Percentiles rank a stretch among this genome's conserved stretches.
Evolutionary conservation across 106 monocot genomes (phyloP).

Genomic region (Phalaenopsis equestris): DNA sequence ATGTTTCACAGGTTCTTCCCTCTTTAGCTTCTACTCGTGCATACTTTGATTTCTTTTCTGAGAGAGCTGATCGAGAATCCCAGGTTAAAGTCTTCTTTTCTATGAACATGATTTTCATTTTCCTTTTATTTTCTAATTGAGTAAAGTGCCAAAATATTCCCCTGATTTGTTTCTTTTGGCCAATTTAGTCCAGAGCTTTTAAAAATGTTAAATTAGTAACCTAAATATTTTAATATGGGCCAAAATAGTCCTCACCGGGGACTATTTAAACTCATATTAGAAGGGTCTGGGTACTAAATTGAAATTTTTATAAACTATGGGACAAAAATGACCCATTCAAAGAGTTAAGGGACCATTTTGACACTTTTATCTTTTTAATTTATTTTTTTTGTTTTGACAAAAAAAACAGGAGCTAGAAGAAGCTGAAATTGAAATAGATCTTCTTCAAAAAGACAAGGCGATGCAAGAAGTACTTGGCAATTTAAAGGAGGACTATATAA

Average conservation of each 20-base stretch:
- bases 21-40: constrained; percentile 62
- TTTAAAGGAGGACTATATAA: constrained; percentile 20
- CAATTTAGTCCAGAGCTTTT: no score
- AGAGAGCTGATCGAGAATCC: constrained; percentile 50
- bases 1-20: constrained; percentile 50
- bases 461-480: constrained; percentile 29
- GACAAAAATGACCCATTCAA: no score
- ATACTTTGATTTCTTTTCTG: constrained; percentile 86
- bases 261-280: no score
- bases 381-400: constrained; percentile 3
- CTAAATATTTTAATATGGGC: no score
- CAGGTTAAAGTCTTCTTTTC: constrained; percentile 37
- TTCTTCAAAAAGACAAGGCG: constrained; percentile 81
- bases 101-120: neutral
- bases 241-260: no score
- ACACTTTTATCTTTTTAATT: neutral
- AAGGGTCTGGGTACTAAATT: no score
- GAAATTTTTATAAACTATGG: no score
- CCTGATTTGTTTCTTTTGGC: no score
- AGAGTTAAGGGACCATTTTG: no score
- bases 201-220: no score
- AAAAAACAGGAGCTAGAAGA: constrained; percentile 79
- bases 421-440: constrained; percentile 86
- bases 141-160: no score
- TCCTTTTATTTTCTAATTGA: neutral